Percentiles rank a stretch among this genome's conserved stretches.
phyloP scores from a whole-genome alignment of 805 yeast genomes.

The Hermanozyma aechmeae region DNA sequence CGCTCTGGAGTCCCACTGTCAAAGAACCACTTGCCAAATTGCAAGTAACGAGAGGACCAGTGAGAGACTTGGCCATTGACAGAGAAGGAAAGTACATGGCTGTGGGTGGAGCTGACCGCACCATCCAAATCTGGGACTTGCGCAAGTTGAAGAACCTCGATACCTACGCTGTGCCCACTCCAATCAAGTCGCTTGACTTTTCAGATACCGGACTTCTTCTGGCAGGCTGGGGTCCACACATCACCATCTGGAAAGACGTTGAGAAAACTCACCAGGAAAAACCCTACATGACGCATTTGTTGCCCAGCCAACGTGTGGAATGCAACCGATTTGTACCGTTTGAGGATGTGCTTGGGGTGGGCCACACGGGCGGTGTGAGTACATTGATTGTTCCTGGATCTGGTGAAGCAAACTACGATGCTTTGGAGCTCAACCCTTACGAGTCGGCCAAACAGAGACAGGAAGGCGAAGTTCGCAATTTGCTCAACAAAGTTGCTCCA shows the following conservation, averaged over 20 bases:
- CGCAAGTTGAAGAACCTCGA: slow-evolving; percentile 74
- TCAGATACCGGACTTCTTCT: slow-evolving; percentile 84
- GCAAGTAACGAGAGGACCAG: slow-evolving; percentile 78
- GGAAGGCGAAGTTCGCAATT: slow-evolving; percentile 77
- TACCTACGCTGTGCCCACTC: slow-evolving; percentile 68
- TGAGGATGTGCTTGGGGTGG: slow-evolving; percentile 92
- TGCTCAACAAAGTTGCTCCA: slow-evolving; percentile 82
- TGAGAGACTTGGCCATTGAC: slow-evolving; percentile 75
- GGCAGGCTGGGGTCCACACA: slow-evolving; percentile 94
- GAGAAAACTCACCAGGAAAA: slow-evolving; percentile 60
- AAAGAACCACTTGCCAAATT: slow-evolving; percentile 77
- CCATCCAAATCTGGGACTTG: slow-evolving; percentile 87
- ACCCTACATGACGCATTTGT: slow-evolving; percentile 87
- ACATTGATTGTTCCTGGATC: slow-evolving; percentile 91
- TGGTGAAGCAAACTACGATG: slow-evolving; percentile 97
- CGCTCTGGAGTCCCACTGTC: slow-evolving; percentile 90
- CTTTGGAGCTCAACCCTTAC: slow-evolving; percentile 86
- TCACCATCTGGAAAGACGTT: slow-evolving; percentile 88
- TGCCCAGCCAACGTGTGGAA: slow-evolving; percentile 69
- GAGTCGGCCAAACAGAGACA: slow-evolving; percentile 90
- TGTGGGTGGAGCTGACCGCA: slow-evolving; percentile 78
- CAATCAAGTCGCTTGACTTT: slow-evolving; percentile 68
- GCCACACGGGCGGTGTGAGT: slow-evolving; percentile 71
- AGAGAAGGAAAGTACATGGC: slow-evolving; percentile 94
- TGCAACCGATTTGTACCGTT: slow-evolving; percentile 76